Evolutionary conservation across 192 early-diverging fungal species (phyloP), one percentile per base, ranked within the genome.

Genomic region (Geosiphon pyriformis): DNA sequence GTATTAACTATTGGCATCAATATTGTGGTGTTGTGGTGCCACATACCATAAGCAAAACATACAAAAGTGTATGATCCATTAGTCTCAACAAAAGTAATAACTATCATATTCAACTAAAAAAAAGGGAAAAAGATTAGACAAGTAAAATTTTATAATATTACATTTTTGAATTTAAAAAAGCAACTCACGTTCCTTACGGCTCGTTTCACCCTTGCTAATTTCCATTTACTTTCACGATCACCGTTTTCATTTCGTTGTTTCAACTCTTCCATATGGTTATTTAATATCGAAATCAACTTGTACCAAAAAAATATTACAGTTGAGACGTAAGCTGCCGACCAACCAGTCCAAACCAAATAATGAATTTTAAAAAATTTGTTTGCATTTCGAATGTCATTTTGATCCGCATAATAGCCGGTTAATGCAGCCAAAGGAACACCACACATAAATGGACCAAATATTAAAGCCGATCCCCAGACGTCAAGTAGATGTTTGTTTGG

Each of bases 301-400:
- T 46, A 61, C 60, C 60, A 61, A 37, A 61, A 27, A n/a, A 61
- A 46, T 3, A 37, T 27, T 27, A 46, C 10, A 6, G 26, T 46
- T 0, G 12, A 8, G 20, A 29, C 22, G 1, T 23, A 46, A 23
- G 46, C n/a, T 22, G 6, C 31, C 12, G 20, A 15, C 60, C 60
- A 61, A 61, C 35, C 11, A 10, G 29, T 26, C 18, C 22, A 42
- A 8, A 35, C 25, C 35, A 61, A 12, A 27, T 61, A 61, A 47
- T 61, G 60, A 48, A 61, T 46, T 61, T 61, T 46, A 29, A 61
- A 61, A 48, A 46, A 61, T 15, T 15, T 18, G 2, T 29, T 15
- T 1, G 60, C 60, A 2, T 47, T 61, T 46, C 26, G 11, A 25
- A 61, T 48, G 1, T 61, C 60, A n/a, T 29, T 29, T 17, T n/a